These are phyloP conservation scores for Coemansia aciculifera DNA, from an alignment of 192 early-diverging fungal species.

Conservation along the genomic window DNA sequence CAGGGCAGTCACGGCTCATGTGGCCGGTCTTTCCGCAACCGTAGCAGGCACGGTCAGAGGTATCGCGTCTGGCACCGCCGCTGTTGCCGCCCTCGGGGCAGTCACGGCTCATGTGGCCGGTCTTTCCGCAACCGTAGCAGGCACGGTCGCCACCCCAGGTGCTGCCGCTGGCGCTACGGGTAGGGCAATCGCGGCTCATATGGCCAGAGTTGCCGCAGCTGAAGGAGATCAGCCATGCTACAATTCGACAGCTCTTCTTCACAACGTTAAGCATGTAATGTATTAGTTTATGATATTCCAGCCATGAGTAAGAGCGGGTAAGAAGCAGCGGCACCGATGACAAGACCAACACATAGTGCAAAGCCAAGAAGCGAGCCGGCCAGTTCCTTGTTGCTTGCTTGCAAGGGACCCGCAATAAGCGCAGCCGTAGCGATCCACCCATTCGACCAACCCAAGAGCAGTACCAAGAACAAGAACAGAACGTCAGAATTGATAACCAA, in stretches of 20 bases:
- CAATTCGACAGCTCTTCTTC: not conserved
- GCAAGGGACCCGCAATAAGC: conserved; percentile 62
- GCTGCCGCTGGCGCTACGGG: conserved; percentile 33
- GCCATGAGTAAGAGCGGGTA: conserved; percentile 44
- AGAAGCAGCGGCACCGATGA: conserved; percentile 60
- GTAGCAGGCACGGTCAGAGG: conserved; percentile 43
- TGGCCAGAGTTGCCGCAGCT: conserved; percentile 33
- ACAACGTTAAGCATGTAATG: not conserved
- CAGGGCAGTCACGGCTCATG: conserved; percentile 53
- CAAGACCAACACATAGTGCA: conserved; percentile 65
- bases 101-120: conserved; percentile 53
- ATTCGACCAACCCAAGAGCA: conserved; percentile 65
- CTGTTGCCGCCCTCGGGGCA: conserved; percentile 41
- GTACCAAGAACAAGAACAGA: conserved; percentile 53
- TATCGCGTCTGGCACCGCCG: not conserved
- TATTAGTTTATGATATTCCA: conserved; percentile 29
- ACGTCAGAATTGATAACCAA: conserved; percentile 40
- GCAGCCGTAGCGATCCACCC: conserved; percentile 65
- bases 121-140: conserved; percentile 58
- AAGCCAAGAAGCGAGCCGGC: conserved; percentile 72
- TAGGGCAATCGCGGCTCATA: conserved; percentile 55
- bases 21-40: conserved; percentile 56
- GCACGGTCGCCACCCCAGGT: not conserved
- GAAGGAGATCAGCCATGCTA: too few relatives aligned
- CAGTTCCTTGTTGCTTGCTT: conserved; percentile 58